Base-by-base conservation (phyloP, 2,329 filamentous ascomycete genomes). In the Botryotinia calthae region DNA sequence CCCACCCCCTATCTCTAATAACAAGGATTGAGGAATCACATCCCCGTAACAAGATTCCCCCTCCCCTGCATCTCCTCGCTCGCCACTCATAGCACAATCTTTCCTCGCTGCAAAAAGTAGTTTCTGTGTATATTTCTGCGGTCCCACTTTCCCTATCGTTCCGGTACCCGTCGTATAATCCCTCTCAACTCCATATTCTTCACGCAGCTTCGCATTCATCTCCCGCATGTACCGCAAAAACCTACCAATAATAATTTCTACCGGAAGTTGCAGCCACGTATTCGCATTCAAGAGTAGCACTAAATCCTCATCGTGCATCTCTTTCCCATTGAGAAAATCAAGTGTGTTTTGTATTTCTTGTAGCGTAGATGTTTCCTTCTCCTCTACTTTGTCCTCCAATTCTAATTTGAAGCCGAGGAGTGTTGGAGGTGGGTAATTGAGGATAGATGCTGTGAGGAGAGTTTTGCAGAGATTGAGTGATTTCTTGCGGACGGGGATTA, bases 381-480 rank as follows among this genome's bases (percentile, higher is more conserved):
- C 31, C 42, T 56, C 40, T 28, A 18, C 61, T 10, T 73, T 71
- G 37, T 56, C 67, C 2, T 67, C 68, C 20, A 61, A 77, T 73
- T 78, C 80, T 63, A 31, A 56, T 56, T 18, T 56, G n/a, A 77
- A 81, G 77, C 85, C 85, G 64, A 89, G 81, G 44, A 88, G 78
- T 1, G 86, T 88, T 10, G 88, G 86, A 22, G 87, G 85, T 16
- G 88, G 88, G 71, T 89, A 90, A 73, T 86, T 84, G 56, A 89
- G 81, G n/a, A 89, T 83, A 80, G 88, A 87, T 1, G 87, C 85
- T 2, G 87, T 88, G 20, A 88, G 81, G 20, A 89, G 78, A 1
- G 87, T 86, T 76, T 87, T 87, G 82, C 88, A 90, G 58, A 89
- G 83, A n/a, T 84, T 83, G 18, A 56, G 28, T 16, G 73, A 75